Evolutionary conservation across 768 basidiomycete genomes (phyloP).

Genomic region (Plicaturopsis crispa): DNA sequence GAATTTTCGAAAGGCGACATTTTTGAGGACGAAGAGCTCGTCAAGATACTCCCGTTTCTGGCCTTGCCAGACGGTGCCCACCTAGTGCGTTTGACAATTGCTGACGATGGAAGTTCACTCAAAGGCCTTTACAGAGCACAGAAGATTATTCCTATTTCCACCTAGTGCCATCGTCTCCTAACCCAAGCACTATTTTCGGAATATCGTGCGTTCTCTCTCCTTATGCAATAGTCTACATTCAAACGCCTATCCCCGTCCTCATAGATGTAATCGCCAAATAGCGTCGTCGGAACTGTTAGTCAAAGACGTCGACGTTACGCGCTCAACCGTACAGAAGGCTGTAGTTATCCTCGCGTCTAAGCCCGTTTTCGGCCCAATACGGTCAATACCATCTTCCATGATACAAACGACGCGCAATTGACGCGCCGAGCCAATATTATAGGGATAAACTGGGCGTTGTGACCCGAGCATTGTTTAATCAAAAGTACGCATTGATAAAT

Average conservation of each 20-base stretch:
- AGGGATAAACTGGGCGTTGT: slow-evolving; percentile 94
- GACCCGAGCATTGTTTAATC: slow-evolving; percentile 85
- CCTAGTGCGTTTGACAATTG: slow-evolving; percentile 44
- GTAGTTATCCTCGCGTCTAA: slow-evolving; percentile 90
- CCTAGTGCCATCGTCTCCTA: slow-evolving; percentile 63
- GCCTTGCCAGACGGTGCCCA: slow-evolving; percentile 98
- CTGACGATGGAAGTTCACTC: slow-evolving; percentile 7
- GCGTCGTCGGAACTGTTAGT: slow-evolving; percentile 69
- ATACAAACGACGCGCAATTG: too few species aligned
- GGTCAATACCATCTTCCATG: slow-evolving; percentile 32
- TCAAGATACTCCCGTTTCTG: slow-evolving; percentile 85
- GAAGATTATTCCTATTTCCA: slow-evolving; percentile 99
- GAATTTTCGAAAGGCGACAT: slow-evolving; percentile 78
- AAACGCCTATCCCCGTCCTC: not conserved
- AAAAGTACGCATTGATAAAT: slow-evolving; percentile 40
- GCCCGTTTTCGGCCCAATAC: slow-evolving; percentile 90
- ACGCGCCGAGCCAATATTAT: too few species aligned
- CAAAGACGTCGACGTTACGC: slow-evolving; percentile 80
- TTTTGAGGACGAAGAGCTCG: slow-evolving; percentile 79
- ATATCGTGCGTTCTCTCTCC: slow-evolving; percentile 64
- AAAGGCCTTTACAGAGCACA: slow-evolving; percentile 42
- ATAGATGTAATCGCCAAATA: slow-evolving; percentile 93
- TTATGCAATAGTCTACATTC: not conserved
- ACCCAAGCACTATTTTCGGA: slow-evolving; percentile 83
- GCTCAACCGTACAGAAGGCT: slow-evolving; percentile 95